phyloP scores from a whole-genome alignment of 768 basidiomycete genomes.

The Suillus subalutaceus region DNA sequence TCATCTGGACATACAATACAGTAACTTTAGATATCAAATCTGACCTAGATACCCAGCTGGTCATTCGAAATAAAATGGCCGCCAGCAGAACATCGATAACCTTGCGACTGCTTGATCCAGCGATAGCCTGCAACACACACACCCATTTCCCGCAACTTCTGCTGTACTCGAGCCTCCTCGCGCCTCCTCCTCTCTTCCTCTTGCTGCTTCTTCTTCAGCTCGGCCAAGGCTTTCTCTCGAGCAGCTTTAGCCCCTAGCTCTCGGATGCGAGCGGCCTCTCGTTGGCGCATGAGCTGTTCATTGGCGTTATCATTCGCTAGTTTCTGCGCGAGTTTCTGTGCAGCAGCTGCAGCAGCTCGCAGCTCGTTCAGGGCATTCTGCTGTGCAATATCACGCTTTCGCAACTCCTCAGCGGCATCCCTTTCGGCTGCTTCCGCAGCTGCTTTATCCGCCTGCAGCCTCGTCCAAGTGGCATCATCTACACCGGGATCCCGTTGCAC shows the following conservation, averaged over 20 bases:
- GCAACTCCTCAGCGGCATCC: constrained; percentile 23
- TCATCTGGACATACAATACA: too few relatives aligned
- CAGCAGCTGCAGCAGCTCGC: constrained; percentile 13
- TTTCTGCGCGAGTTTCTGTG: constrained; percentile 18
- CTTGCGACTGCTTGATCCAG: constrained; percentile 42
- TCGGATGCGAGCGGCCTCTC: constrained; percentile 26
- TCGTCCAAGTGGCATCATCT: constrained; percentile 51
- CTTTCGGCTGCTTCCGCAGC: constrained; percentile 26
- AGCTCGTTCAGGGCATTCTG: constrained; percentile 21
- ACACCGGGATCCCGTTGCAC: constrained; percentile 53
- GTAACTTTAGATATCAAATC: too few relatives aligned
- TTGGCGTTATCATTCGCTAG: constrained; percentile 47
- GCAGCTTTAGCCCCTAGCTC: constrained; percentile 12
- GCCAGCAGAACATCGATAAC: constrained; percentile 47
- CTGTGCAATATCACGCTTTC: constrained; percentile 20
- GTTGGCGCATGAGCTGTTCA: constrained; percentile 62
- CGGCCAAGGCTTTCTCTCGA: too few relatives aligned
- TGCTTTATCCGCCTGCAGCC: constrained; percentile 44
- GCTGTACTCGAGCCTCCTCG: constrained; percentile 34
- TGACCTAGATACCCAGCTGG: constrained; percentile 28
- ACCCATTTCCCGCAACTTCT: constrained; percentile 47
- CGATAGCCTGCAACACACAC: constrained; percentile 44
- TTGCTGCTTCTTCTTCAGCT: too few relatives aligned
- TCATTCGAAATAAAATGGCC: constrained; percentile 38
- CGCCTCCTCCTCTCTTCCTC: too few relatives aligned